These are phyloP conservation scores for Volvox reticuliferus DNA, from an alignment of 139 green algal species.

Conservation along the genomic window DNA sequence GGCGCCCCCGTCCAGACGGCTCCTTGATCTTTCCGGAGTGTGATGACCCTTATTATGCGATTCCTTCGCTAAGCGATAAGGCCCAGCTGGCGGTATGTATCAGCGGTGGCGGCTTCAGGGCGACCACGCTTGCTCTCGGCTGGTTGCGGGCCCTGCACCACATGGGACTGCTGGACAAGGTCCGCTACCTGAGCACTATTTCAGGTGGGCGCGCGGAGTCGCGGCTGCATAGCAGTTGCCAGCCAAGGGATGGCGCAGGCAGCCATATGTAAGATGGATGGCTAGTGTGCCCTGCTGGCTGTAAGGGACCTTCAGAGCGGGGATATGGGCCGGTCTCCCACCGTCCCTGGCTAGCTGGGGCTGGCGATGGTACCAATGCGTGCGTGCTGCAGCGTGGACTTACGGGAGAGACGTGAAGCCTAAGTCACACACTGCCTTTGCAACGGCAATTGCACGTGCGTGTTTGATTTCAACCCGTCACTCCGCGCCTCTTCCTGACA, in stretches of 20 bases:
- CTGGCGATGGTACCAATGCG: no score
- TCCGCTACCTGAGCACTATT: constrained; percentile 6
- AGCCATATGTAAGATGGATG: neutral
- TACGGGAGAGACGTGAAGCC: no score
- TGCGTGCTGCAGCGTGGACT: no score
- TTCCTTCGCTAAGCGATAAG: neutral
- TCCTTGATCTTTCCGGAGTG: neutral
- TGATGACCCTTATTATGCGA: neutral
- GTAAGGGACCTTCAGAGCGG: neutral
- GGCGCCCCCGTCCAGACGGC: neutral
- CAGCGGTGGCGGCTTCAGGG: constrained; percentile 23
- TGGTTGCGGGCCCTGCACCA: constrained; percentile 18
- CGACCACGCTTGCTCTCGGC: constrained; percentile 3
- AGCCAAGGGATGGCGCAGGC: no score
- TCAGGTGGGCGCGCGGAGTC: neutral
- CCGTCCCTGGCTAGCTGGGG: neutral
- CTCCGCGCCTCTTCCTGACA: no score
- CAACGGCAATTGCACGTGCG: no score
- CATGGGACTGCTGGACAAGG: constrained; percentile 4
- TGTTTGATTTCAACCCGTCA: no score
- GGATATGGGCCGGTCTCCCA: no score
- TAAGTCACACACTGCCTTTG: no score
- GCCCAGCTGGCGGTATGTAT: neutral
- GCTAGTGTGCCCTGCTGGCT: neutral
- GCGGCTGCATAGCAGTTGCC: neutral